Conservation (phyloP, 257 asterid genomes). For the Solanum tacnaense region DNA sequence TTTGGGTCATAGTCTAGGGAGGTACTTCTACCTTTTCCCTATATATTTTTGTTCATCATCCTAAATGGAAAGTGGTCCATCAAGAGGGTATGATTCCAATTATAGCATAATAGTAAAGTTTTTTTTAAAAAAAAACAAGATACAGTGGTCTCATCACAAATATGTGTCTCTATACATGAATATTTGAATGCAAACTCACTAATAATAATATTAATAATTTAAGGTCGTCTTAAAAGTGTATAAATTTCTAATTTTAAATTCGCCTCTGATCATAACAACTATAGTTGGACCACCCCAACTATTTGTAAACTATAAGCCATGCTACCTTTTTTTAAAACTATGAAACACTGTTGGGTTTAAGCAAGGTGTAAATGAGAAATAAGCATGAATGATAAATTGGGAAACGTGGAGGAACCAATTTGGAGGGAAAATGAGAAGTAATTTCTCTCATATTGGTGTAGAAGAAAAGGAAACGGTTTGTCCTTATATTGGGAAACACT, state of each 20-base stretch:
- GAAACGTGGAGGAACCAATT: too few species aligned
- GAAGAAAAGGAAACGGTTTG: too few species aligned
- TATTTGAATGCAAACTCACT: neutral
- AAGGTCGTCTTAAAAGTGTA: neutral
- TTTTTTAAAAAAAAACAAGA: too few species aligned
- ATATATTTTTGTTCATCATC: neutral
- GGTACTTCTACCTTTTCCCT: too few species aligned
- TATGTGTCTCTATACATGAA: neutral
- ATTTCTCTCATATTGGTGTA: neutral
- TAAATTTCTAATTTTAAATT: neutral
- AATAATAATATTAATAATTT: neutral
- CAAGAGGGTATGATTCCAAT: neutral
- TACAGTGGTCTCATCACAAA: neutral
- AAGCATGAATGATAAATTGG: neutral
- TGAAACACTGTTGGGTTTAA: neutral
- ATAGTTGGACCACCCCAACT: neutral
- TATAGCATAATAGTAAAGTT: neutral
- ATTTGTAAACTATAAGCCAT: neutral
- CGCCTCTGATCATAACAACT: neutral
- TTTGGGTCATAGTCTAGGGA: too few species aligned
- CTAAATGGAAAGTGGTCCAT: neutral
- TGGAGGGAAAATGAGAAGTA: neutral
- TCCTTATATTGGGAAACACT: neutral
- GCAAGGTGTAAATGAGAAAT: neutral
- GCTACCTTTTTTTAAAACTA: neutral